phyloP scores from a whole-genome alignment of 2,329 filamentous ascomycete species.

The Chaetomium globosum region DNA sequence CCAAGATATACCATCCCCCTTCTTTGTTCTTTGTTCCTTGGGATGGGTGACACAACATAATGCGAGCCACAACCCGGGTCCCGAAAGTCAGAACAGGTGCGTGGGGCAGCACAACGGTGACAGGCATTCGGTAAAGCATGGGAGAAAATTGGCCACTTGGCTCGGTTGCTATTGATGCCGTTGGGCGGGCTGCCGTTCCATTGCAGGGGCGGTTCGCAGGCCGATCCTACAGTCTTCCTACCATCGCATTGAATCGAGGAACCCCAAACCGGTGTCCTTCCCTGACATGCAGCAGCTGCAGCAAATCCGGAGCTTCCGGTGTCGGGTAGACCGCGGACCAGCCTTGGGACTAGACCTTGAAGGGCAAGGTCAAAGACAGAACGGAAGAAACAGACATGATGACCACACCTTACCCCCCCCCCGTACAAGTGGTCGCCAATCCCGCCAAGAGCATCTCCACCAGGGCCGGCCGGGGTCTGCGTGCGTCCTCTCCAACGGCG shows the following conservation, averaged over 20 bases:
- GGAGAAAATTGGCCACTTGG: not conserved
- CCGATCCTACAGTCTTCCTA: not conserved
- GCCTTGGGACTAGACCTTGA: not conserved
- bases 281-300: not conserved
- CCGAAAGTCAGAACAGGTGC: not conserved
- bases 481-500: too few species aligned
- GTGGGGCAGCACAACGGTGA: not conserved
- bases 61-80: not conserved
- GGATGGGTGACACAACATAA: not conserved
- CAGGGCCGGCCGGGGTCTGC: too few species aligned
- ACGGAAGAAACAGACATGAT: not conserved
- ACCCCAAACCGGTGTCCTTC: not conserved
- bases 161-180: not conserved
- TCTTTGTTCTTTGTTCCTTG: not conserved
- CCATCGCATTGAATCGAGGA: not conserved
- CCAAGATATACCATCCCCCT: not conserved
- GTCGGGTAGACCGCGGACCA: not conserved
- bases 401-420: not conserved
- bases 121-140: not conserved
- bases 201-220: not conserved
- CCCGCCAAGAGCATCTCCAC: not conserved
- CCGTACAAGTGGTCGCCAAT: not conserved
- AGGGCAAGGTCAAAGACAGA: not conserved
- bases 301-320: not conserved
- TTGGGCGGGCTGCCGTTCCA: not conserved